Evolutionary conservation across 2,329 filamentous ascomycete genomes (phyloP).

Genomic region (Cytospora mali): DNA sequence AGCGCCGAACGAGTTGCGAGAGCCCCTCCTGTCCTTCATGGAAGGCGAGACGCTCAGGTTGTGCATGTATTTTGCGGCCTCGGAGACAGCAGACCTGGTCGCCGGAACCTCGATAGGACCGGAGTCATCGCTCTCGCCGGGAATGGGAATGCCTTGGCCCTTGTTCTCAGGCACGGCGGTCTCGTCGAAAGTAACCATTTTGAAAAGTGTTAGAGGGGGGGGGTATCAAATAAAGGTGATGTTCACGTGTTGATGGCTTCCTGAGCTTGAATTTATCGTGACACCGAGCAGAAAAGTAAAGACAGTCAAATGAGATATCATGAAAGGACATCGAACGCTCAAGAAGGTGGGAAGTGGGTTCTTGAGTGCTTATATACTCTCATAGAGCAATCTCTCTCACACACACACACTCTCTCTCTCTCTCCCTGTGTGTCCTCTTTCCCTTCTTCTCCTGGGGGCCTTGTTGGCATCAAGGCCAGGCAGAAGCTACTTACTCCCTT

Average conservation of each 20-base stretch:
- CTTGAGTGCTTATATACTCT: conserved; percentile 24
- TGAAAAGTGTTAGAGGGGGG: conserved; percentile 4
- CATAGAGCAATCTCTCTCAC: conserved; percentile 7
- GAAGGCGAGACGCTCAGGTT: conserved; percentile 69
- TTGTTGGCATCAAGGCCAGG: conserved; percentile 1
- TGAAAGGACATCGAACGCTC: not conserved
- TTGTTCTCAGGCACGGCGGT: conserved; percentile 20
- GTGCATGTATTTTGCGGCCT: conserved; percentile 73
- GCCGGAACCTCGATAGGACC: conserved; percentile 71
- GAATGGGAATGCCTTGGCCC: conserved; percentile 41
- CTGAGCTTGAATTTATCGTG: conserved; percentile 16
- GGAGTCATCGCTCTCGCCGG: conserved; percentile 44
- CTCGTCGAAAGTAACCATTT: conserved; percentile 22
- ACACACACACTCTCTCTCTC: no score
- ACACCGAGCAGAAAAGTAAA: conserved; percentile 16
- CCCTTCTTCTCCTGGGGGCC: no score
- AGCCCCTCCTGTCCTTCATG: conserved; percentile 66
- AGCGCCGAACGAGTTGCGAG: conserved; percentile 75
- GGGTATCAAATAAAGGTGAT: conserved; percentile 17
- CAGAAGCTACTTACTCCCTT: conserved; percentile 15
- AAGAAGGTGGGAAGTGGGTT: conserved; percentile 18
- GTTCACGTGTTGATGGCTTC: conserved; percentile 11
- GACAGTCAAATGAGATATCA: conserved; percentile 11
- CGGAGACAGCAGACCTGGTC: conserved; percentile 67
- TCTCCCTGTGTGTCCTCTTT: no score